These are phyloP conservation scores for Magnusiomyces paraingens DNA, from an alignment of 1,139 yeast genomes.

Conservation along the genomic window DNA sequence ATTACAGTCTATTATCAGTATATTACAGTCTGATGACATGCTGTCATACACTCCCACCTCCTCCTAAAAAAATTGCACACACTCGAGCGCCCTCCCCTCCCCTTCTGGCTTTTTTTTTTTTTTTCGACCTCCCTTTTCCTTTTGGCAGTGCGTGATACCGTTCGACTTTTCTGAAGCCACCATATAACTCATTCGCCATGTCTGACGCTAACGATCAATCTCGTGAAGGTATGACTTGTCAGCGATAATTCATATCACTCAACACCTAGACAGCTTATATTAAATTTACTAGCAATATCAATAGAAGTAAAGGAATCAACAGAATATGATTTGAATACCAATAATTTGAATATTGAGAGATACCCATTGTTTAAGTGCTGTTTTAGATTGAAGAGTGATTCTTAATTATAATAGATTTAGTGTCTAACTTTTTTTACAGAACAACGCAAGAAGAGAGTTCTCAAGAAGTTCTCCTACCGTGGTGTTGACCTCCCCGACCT, in stretches of 20 bases:
- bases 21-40: too few relatives aligned
- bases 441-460: slow-evolving; percentile 67
- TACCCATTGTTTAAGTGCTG: not conserved
- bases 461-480: slow-evolving; percentile 97
- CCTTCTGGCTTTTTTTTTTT: not conserved
- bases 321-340: not conserved
- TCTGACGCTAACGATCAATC: slow-evolving; percentile 2
- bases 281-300: not conserved
- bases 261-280: not conserved
- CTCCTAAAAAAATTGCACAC: not conserved
- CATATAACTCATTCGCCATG: slow-evolving; percentile 4
- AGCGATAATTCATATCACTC: not conserved
- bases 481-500: slow-evolving; percentile 97
- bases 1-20: too few relatives aligned
- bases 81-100: not conserved
- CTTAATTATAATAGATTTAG: not conserved
- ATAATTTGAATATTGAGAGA: not conserved
- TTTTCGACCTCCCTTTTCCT: slow-evolving; percentile 2
- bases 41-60: too few relatives aligned
- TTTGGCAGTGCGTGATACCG: slow-evolving; percentile 6
- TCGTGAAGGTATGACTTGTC: slow-evolving; percentile 5
- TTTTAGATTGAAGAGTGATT: not conserved
- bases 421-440: slow-evolving; percentile 20
- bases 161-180: slow-evolving; percentile 1
- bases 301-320: not conserved